phyloP scores from a whole-genome alignment of 1,139 yeast genomes.

The Geotrichum australiense region DNA sequence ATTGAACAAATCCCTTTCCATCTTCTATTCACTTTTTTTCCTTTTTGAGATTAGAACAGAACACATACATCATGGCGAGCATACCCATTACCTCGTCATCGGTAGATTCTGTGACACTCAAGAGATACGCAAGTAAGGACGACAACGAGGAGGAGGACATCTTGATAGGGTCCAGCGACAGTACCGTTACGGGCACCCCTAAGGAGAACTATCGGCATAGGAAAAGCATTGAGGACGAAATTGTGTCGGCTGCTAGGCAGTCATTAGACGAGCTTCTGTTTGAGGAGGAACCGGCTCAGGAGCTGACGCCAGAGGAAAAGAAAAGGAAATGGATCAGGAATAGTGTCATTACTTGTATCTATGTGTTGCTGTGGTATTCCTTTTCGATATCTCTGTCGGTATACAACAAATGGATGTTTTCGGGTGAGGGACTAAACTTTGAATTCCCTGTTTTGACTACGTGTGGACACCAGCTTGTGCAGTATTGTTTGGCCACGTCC shows the following conservation, averaged over 20 bases:
- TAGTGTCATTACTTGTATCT: constrained; percentile 24
- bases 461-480: constrained; percentile 71
- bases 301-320: constrained; percentile 7
- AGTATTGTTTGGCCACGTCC: constrained; percentile 32
- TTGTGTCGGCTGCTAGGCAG: background rate
- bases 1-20: no score
- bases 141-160: no score
- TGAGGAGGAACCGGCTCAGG: no score
- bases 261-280: no score
- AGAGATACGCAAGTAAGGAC: no score
- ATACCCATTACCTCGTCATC: no score
- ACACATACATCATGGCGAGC: no score
- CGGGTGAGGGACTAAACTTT: constrained; percentile 59
- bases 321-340: constrained; percentile 10
- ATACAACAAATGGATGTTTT: constrained; percentile 98
- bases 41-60: no score
- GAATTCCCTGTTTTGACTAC: constrained; percentile 81
- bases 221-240: background rate
- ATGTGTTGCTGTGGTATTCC: constrained; percentile 34
- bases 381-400: constrained; percentile 68
- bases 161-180: no score
- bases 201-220: background rate
- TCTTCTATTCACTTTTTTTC: no score
- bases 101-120: no score
- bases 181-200: background rate